Conservation (phyloP, 2,329 filamentous ascomycete genomes). For the Aspergillus clavatus region DNA sequence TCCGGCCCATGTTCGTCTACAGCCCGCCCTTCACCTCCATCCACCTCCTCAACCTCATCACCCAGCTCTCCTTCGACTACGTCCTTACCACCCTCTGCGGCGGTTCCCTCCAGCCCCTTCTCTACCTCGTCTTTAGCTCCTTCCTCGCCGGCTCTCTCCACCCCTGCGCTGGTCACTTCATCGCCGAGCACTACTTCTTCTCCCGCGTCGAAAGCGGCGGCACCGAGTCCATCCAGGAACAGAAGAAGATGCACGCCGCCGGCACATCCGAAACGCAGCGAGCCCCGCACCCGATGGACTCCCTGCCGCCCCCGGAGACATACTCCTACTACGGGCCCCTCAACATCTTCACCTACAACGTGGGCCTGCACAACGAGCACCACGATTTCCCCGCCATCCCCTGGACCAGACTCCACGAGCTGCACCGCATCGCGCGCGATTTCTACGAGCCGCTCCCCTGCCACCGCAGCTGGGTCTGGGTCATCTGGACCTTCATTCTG, state of each 20-base stretch:
- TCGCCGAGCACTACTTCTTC: conserved; percentile 90
- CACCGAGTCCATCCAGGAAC: conserved; percentile 51
- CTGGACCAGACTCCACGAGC: conserved; percentile 76
- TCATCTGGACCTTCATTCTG: conserved; percentile 92
- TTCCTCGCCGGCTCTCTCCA: conserved; percentile 93
- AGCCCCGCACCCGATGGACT: conserved; percentile 51
- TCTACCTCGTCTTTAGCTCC: conserved; percentile 81
- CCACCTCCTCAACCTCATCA: conserved; percentile 73
- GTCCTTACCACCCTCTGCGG: conserved; percentile 59
- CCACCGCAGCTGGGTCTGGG: conserved; percentile 86
- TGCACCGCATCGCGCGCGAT: conserved; percentile 77
- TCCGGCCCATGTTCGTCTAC: conserved; percentile 94
- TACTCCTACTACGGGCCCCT: conserved; percentile 94
- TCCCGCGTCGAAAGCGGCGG: conserved; percentile 34
- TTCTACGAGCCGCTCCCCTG: conserved; percentile 86
- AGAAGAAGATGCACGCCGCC: conserved; percentile 22
- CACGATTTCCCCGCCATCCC: conserved; percentile 97
- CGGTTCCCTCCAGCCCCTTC: conserved; percentile 55
- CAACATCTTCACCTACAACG: conserved; percentile 93
- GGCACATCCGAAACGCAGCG: conserved; percentile 22
- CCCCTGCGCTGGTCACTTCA: conserved; percentile 94
- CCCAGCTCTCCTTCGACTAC: conserved; percentile 74
- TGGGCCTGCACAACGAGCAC: conserved; percentile 96
- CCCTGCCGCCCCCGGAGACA: conserved; percentile 76
- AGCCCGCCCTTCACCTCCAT: conserved; percentile 79